phyloP scores from a whole-genome alignment of 129 eudicot species.

The Ambrosia artemisiifolia region DNA sequence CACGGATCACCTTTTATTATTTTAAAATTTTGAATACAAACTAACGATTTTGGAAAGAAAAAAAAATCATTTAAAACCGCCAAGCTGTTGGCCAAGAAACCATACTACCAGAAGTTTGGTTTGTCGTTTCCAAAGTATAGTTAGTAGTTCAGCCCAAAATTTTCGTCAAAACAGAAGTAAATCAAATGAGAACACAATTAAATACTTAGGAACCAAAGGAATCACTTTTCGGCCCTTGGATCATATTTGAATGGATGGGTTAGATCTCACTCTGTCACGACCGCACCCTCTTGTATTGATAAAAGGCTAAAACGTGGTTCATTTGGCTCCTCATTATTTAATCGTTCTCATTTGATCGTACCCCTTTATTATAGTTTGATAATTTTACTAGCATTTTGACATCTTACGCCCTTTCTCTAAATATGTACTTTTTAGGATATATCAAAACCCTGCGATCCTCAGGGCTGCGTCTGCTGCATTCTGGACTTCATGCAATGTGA shows the following conservation, averaged over 20 bases:
- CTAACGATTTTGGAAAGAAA: too few species aligned
- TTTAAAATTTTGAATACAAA: too few species aligned
- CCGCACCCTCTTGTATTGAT: too few species aligned
- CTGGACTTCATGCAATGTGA: constrained; percentile 93
- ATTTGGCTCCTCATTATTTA: background rate
- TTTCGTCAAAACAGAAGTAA: too few species aligned
- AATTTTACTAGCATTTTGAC: background rate
- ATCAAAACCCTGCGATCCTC: constrained; percentile 90
- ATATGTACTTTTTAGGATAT: constrained; percentile 49
- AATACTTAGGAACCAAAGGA: background rate
- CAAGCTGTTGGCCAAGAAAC: too few species aligned
- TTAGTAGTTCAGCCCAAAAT: too few species aligned
- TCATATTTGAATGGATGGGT: background rate
- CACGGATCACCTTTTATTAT: too few species aligned
- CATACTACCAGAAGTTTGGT: too few species aligned
- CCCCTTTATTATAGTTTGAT: background rate
- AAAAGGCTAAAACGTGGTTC: background rate
- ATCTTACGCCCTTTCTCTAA: background rate
- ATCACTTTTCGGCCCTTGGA: background rate
- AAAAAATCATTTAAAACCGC: too few species aligned
- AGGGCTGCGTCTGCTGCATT: constrained; percentile 95
- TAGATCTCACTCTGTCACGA: background rate
- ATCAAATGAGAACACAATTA: too few species aligned
- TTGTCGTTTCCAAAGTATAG: too few species aligned
- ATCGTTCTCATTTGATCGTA: background rate